These are phyloP conservation scores for Zymoseptoria pseudotritici DNA, from an alignment of 2,329 filamentous ascomycete genomes.

Conservation along the genomic window DNA sequence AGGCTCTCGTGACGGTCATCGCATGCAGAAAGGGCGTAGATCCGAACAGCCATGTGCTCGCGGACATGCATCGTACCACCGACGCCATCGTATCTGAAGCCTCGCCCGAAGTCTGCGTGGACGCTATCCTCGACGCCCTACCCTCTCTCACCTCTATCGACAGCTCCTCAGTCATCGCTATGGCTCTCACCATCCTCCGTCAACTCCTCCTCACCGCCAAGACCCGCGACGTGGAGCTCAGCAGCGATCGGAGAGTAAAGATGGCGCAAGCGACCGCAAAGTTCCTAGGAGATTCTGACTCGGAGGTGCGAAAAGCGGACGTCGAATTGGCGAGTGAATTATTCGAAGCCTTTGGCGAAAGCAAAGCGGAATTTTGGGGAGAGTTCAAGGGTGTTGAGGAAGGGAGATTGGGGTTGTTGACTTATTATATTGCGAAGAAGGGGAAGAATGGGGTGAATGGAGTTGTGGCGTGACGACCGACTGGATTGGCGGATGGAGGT, in stretches of 20 bases:
- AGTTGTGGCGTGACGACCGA: neutral
- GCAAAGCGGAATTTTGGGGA: conserved; percentile 55
- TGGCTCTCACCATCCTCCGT: conserved; percentile 58
- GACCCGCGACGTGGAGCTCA: conserved; percentile 13
- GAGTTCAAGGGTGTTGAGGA: conserved; percentile 55
- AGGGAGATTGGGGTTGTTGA: conserved; percentile 68
- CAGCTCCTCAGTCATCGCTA: conserved; percentile 37
- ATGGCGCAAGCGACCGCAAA: conserved; percentile 22
- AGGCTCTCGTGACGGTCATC: conserved; percentile 60
- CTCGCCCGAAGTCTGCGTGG: conserved; percentile 44
- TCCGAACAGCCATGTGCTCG: conserved; percentile 57
- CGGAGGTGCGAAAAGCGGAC: conserved; percentile 54
- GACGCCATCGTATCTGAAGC: conserved; percentile 63
- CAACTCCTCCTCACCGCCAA: conserved; percentile 46
- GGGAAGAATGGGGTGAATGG: conserved; percentile 22
- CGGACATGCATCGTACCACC: conserved; percentile 64
- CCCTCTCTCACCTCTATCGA: conserved; percentile 15
- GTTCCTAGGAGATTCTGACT: conserved; percentile 21
- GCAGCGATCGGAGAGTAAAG: conserved; percentile 12
- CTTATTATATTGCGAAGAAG: conserved; percentile 70
- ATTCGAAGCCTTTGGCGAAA: conserved; percentile 39
- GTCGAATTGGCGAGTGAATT: conserved; percentile 70
- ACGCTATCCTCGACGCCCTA: conserved; percentile 34
- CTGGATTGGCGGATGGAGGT: too few relatives aligned
- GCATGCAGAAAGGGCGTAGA: conserved; percentile 60